A percentile compares a stretch with the other conserved stretches of the same genome.
phyloP scores from a whole-genome alignment of 768 basidiomycete genomes.

The Macrolepiota dolichaula region DNA sequence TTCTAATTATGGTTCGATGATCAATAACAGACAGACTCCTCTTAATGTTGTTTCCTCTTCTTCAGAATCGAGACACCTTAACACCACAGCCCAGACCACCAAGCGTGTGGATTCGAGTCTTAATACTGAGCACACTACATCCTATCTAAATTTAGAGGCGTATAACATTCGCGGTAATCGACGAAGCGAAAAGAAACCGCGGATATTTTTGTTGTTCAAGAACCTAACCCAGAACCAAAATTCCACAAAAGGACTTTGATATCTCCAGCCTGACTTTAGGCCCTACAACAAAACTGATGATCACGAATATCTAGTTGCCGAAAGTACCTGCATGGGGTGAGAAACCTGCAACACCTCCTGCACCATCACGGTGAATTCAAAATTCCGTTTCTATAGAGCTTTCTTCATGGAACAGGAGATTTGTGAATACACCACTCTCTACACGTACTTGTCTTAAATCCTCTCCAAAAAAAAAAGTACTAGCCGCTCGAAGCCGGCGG shows the following conservation, averaged over 20 bases:
- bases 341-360: background rate
- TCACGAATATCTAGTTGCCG: background rate
- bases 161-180: background rate
- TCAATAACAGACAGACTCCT: background rate
- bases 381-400: too few species aligned
- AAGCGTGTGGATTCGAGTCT: background rate
- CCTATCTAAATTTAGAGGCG: background rate
- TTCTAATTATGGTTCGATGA: background rate
- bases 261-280: background rate
- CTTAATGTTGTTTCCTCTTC: background rate
- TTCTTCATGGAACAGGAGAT: too few species aligned
- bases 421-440: too few species aligned
- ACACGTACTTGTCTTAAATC: too few species aligned
- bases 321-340: background rate
- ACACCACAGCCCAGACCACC: background rate
- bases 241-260: background rate
- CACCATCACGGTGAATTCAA: too few species aligned
- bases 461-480: background rate
- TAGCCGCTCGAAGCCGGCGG: background rate
- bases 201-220: background rate
- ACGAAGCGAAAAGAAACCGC: background rate
- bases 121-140: background rate
- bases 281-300: background rate
- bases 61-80: background rate
- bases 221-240: background rate